These are phyloP conservation scores for Cenchrus fungigraminus DNA, from an alignment of 176 grass and related monocot genomes.

Conservation along the genomic window DNA sequence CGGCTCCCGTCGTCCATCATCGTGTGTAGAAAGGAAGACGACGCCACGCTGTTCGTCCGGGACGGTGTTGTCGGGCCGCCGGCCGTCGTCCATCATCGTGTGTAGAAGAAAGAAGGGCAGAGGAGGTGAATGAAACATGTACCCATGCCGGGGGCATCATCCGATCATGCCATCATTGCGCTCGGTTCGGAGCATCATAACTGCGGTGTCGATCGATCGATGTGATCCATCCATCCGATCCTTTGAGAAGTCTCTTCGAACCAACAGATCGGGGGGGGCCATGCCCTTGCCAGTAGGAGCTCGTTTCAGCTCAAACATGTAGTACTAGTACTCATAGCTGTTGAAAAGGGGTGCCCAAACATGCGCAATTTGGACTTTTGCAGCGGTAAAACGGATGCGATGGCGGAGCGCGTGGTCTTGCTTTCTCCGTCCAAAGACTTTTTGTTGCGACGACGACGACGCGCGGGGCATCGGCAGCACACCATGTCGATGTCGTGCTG, in stretches of 20 bases:
- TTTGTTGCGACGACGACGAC: background rate
- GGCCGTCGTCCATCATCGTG: too few species aligned
- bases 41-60: background rate
- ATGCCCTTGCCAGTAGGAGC: background rate
- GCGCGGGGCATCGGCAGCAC: background rate
- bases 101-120: background rate
- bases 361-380: background rate
- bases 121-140: conserved; percentile 27
- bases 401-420: background rate
- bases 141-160: conserved; percentile 25
- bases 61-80: background rate
- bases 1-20: background rate
- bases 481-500: conserved; percentile 29
- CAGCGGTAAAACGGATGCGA: background rate
- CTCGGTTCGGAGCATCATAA: background rate
- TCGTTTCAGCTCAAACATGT: background rate
- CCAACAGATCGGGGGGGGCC: background rate
- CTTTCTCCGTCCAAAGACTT: background rate
- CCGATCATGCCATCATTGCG: conserved; percentile 22
- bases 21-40: conserved; percentile 18
- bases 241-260: background rate
- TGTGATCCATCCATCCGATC: too few species aligned
- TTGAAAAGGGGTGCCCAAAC: background rate
- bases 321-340: background rate
- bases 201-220: background rate